Percentiles rank a stretch among this genome's conserved stretches.
Evolutionary conservation across 805 yeast genomes (phyloP).

Genomic region (Yarrowia bubula): DNA sequence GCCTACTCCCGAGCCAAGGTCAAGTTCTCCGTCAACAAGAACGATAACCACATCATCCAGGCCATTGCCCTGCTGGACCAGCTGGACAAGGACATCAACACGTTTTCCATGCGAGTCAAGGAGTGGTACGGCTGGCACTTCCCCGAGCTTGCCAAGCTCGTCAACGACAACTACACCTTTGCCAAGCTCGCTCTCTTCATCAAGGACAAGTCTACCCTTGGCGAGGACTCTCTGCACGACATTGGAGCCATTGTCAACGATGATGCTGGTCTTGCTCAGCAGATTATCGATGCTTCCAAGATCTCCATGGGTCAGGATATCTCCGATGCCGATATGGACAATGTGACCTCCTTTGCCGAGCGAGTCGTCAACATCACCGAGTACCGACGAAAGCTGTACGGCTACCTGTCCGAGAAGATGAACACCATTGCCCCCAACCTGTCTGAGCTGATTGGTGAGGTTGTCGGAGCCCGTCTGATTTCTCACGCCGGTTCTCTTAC

Average conservation of each 20-base stretch:
- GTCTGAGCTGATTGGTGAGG: slow-evolving; percentile 93
- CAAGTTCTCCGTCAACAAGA: slow-evolving; percentile 97
- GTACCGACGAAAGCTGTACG: slow-evolving; percentile 93
- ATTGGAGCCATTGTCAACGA: slow-evolving; percentile 86
- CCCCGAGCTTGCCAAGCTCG: slow-evolving; percentile 98
- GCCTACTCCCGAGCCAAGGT: slow-evolving; percentile 99
- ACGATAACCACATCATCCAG: slow-evolving; percentile 98
- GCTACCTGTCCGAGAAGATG: slow-evolving; percentile 91
- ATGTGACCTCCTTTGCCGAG: slow-evolving; percentile 87
- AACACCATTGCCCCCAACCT: slow-evolving; percentile 98
- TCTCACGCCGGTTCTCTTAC: slow-evolving; percentile 96
- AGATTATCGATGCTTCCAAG: slow-evolving; percentile 94
- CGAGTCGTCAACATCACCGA: slow-evolving; percentile 95
- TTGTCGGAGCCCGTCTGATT: slow-evolving; percentile 96
- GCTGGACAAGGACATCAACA: slow-evolving; percentile 94
- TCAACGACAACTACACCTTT: slow-evolving; percentile 91
- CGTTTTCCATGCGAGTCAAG: slow-evolving; percentile 97
- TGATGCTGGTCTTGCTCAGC: slow-evolving; percentile 76
- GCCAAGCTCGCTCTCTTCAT: slow-evolving; percentile 88
- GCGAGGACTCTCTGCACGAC: slow-evolving; percentile 88
- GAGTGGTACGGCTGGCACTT: slow-evolving; percentile 99
- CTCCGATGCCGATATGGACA: slow-evolving; percentile 82
- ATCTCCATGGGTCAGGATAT: slow-evolving; percentile 99
- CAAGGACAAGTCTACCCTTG: slow-evolving; percentile 88
- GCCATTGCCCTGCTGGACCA: slow-evolving; percentile 96